Evolutionary conservation across 1,139 yeast species (phyloP).

Genomic region (Starmera stellimalicola): DNA sequence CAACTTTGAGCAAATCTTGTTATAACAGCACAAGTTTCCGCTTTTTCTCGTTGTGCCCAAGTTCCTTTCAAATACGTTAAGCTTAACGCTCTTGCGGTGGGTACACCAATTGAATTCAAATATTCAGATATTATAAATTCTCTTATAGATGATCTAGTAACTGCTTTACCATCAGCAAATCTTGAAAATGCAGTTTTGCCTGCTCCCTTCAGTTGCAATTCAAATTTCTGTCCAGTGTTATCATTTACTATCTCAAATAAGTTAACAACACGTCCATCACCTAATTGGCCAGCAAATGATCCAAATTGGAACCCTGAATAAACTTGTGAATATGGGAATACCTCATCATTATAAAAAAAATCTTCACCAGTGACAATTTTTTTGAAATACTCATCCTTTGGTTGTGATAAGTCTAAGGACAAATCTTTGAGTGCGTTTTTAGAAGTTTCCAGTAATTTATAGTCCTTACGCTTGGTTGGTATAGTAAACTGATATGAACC

Average conservation of each 20-base stretch:
- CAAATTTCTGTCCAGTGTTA: background rate
- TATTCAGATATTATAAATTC: constrained; percentile 85
- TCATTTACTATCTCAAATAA: constrained; percentile 57
- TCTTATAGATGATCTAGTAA: constrained; percentile 74
- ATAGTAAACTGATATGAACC: constrained; percentile 67
- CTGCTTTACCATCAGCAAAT: constrained; percentile 96
- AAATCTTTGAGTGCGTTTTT: constrained; percentile 52
- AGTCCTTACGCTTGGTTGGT: constrained; percentile 53
- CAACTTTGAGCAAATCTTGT: constrained; percentile 79
- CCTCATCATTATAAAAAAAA: constrained; percentile 30
- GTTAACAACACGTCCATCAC: constrained; percentile 88
- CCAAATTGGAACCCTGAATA: constrained; percentile 98
- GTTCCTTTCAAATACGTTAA: constrained; percentile 66
- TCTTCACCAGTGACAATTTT: constrained; percentile 56
- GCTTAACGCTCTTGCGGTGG: constrained; percentile 77
- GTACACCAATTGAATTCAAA: constrained; percentile 72
- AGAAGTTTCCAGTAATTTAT: constrained; percentile 50
- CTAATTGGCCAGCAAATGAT: constrained; percentile 91
- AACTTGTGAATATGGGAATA: constrained; percentile 80
- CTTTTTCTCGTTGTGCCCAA: constrained; percentile 58
- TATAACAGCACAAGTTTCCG: constrained; percentile 81
- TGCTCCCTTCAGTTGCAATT: constrained; percentile 60
- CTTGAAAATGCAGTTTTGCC: constrained; percentile 89
- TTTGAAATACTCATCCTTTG: constrained; percentile 32
- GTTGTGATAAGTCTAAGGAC: constrained; percentile 33